These are phyloP conservation scores for Tetrahymena borealis DNA, from an alignment of 73 alveolate species.

Conservation along the genomic window DNA sequence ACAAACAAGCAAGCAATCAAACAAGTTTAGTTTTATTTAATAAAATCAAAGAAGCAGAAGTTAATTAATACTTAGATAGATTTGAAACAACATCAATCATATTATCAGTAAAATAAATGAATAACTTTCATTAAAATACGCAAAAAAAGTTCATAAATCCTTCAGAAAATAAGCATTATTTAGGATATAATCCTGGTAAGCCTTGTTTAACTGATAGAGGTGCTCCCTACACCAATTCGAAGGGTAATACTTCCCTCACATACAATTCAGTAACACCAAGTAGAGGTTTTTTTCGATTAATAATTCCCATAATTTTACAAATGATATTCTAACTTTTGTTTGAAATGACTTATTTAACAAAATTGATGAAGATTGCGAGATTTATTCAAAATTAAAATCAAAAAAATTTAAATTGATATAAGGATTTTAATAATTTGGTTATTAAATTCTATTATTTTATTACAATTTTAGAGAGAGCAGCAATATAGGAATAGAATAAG, in stretches of 20 bases:
- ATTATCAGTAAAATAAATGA: neutral
- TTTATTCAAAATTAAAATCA: neutral
- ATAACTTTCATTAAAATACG: neutral
- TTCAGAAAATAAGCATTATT: neutral
- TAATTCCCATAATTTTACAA: neutral
- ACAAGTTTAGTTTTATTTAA: too few species aligned
- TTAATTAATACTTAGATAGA: too few species aligned
- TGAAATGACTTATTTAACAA: too few species aligned
- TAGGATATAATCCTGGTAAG: neutral
- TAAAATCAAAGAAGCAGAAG: too few species aligned
- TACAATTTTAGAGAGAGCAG: neutral
- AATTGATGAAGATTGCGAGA: neutral
- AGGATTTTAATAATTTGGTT: neutral
- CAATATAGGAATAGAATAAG: neutral
- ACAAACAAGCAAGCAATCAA: too few species aligned
- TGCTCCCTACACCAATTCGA: neutral
- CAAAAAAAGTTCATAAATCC: neutral
- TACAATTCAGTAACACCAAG: neutral
- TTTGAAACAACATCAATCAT: too few species aligned
- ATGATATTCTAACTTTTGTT: neutral
- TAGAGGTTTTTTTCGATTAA: neutral
- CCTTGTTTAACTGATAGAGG: neutral
- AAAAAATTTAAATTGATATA: too few species aligned
- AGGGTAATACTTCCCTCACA: neutral
- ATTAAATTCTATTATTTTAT: neutral